A percentile compares a stretch with the other conserved stretches of the same genome.
phyloP scores from a whole-genome alignment of 768 basidiomycete species.

The Jaapia argillacea region DNA sequence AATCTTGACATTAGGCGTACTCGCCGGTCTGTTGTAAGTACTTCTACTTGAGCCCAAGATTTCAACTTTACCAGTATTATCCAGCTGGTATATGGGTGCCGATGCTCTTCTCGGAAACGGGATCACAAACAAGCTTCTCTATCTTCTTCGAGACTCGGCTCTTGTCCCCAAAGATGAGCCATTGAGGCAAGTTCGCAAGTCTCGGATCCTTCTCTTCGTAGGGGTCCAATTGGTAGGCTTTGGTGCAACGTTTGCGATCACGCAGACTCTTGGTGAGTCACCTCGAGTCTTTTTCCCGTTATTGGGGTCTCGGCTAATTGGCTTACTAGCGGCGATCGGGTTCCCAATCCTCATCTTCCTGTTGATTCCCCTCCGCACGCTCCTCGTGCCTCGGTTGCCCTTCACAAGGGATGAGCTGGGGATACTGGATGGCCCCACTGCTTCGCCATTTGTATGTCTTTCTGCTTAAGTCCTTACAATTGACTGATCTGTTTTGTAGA shows the following conservation, averaged over 20 bases:
- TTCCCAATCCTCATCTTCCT: constrained; percentile 86
- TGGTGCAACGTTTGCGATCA: constrained; percentile 82
- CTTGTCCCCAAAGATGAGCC: constrained; percentile 62
- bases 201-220: constrained; percentile 63
- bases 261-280: constrained; percentile 71
- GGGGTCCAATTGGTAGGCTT: constrained; percentile 74
- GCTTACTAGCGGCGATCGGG: constrained; percentile 63
- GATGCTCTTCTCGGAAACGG: constrained; percentile 76
- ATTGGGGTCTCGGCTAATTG: neutral
- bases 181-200: constrained; percentile 62
- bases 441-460: constrained; percentile 70
- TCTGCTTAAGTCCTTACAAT: neutral
- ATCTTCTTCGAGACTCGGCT: constrained; percentile 62
- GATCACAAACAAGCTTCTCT: constrained; percentile 73
- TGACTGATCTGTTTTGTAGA: constrained; percentile 14
- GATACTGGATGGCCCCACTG: constrained; percentile 85
- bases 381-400: constrained; percentile 61
- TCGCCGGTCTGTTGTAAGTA: constrained; percentile 80
- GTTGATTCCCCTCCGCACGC: constrained; percentile 66
- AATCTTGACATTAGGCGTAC: constrained; percentile 34
- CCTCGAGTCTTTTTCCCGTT: neutral
- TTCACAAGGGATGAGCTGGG: constrained; percentile 72
- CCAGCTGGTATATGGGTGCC: constrained; percentile 86
- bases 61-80: neutral
- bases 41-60: neutral